Evolutionary conservation across 345 rosid genomes (phyloP).

Genomic region (Geranium brycei): DNA sequence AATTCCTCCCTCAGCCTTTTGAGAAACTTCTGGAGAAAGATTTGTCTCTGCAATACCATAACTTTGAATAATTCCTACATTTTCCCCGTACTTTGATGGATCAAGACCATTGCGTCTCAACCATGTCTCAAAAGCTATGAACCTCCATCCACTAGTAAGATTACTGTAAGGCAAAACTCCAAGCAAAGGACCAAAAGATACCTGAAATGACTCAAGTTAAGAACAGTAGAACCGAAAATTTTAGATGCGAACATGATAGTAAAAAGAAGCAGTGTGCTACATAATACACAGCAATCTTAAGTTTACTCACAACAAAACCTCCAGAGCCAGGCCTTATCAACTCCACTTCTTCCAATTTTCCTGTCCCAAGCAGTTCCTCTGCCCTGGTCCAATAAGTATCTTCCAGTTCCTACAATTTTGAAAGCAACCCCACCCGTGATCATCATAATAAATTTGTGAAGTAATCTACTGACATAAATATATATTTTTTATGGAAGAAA

Average conservation of each 20-base stretch:
- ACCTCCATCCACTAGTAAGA: slow-evolving; percentile 71
- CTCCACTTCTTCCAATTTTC: slow-evolving; percentile 59
- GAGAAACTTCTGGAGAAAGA: slow-evolving; percentile 24
- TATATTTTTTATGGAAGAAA: background rate
- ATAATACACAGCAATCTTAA: slow-evolving; percentile 1
- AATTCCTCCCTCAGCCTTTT: slow-evolving; percentile 25
- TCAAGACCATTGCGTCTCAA: slow-evolving; percentile 74
- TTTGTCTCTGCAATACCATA: slow-evolving; percentile 27
- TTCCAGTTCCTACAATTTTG: slow-evolving; percentile 36
- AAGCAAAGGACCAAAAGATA: slow-evolving; percentile 66
- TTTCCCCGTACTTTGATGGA: slow-evolving; percentile 59
- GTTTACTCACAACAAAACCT: slow-evolving; percentile 71
- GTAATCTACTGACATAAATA: slow-evolving; percentile 1
- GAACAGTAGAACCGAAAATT: slow-evolving; percentile 4
- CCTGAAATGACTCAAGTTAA: slow-evolving; percentile 30
- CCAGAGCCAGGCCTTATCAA: slow-evolving; percentile 59
- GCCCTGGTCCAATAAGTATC: slow-evolving; percentile 64
- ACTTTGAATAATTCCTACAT: slow-evolving; percentile 55
- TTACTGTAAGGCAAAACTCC: slow-evolving; percentile 84
- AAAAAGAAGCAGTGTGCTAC: background rate
- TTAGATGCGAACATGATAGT: slow-evolving; percentile 9
- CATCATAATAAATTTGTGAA: slow-evolving; percentile 7
- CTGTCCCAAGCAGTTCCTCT: slow-evolving; percentile 43
- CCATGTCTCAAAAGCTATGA: slow-evolving; percentile 92
- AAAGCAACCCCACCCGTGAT: slow-evolving; percentile 4